phyloP scores from a whole-genome alignment of 805 yeast genomes.

The Wickerhamiella bombiphila region DNA sequence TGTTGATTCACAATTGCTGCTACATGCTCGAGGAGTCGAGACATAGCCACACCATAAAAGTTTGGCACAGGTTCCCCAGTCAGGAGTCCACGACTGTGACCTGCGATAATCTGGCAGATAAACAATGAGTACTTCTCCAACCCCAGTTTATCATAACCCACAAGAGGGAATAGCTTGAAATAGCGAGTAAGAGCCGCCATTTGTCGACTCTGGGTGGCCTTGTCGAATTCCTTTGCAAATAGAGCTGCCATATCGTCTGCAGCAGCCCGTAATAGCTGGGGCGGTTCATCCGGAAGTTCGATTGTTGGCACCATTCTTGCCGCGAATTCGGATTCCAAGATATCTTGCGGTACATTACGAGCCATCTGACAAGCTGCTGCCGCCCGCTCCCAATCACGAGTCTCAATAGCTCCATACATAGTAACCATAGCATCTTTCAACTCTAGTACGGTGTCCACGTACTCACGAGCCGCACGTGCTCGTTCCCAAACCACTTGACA shows the following conservation, averaged over 20 bases:
- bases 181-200: slow-evolving; percentile 59
- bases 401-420: slow-evolving; percentile 53
- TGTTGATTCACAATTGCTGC: slow-evolving; percentile 80
- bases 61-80: slow-evolving; percentile 8
- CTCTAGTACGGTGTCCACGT: slow-evolving; percentile 50
- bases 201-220: slow-evolving; percentile 52
- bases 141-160: slow-evolving; percentile 59
- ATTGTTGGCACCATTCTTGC: slow-evolving; percentile 71
- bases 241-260: slow-evolving; percentile 39
- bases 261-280: slow-evolving; percentile 41
- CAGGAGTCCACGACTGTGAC: slow-evolving; percentile 57
- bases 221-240: slow-evolving; percentile 49
- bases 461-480: slow-evolving; percentile 45
- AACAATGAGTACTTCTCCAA: slow-evolving; percentile 70
- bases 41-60: slow-evolving; percentile 27
- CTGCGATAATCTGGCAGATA: slow-evolving; percentile 70
- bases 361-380: slow-evolving; percentile 50
- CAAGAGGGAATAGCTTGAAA: slow-evolving; percentile 77
- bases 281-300: slow-evolving; percentile 72
- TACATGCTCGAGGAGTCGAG: slow-evolving; percentile 58
- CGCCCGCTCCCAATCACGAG: slow-evolving; percentile 60
- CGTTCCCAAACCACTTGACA: slow-evolving; percentile 22
- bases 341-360: slow-evolving; percentile 36
- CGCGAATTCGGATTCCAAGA: slow-evolving; percentile 55
- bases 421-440: slow-evolving; percentile 51